phyloP scores from a whole-genome alignment of 345 rosid species.

The Rubroshorea leprosula region DNA sequence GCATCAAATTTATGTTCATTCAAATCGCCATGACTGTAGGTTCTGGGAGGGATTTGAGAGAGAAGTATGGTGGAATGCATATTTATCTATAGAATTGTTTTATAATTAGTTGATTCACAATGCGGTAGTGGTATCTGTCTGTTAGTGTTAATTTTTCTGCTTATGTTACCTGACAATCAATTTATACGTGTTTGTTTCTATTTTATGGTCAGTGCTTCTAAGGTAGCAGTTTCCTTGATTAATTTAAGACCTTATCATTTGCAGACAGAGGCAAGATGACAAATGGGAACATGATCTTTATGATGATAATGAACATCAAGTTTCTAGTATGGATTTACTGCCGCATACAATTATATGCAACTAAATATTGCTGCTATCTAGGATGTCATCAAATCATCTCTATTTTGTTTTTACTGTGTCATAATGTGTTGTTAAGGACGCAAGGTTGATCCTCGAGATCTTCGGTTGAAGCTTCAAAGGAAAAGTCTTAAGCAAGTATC shows the following conservation, averaged over 20 bases:
- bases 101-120: background rate
- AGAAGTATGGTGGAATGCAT: no score
- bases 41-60: background rate
- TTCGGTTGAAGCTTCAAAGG: slow-evolving; percentile 88
- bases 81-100: background rate
- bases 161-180: background rate
- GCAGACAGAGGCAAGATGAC: slow-evolving; percentile 93
- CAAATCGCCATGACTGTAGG: background rate
- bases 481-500: slow-evolving; percentile 41
- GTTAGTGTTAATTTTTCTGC: background rate
- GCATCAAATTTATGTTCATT: background rate
- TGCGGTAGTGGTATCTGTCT: no score
- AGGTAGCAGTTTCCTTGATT: background rate
- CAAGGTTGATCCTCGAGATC: slow-evolving; percentile 68
- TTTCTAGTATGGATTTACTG: slow-evolving; percentile 62
- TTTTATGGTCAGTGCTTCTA: slow-evolving; percentile 1
- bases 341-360: background rate
- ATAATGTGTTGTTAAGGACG: slow-evolving; percentile 55
- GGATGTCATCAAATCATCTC: no score
- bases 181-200: background rate
- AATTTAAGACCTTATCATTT: slow-evolving; percentile 19
- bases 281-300: slow-evolving; percentile 99
- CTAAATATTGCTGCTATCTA: background rate
- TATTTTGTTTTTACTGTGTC: slow-evolving; percentile 40
- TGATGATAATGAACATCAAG: slow-evolving; percentile 35